phyloP scores from a whole-genome alignment of 2,329 filamentous ascomycete species.

The Fusarium hostae region DNA sequence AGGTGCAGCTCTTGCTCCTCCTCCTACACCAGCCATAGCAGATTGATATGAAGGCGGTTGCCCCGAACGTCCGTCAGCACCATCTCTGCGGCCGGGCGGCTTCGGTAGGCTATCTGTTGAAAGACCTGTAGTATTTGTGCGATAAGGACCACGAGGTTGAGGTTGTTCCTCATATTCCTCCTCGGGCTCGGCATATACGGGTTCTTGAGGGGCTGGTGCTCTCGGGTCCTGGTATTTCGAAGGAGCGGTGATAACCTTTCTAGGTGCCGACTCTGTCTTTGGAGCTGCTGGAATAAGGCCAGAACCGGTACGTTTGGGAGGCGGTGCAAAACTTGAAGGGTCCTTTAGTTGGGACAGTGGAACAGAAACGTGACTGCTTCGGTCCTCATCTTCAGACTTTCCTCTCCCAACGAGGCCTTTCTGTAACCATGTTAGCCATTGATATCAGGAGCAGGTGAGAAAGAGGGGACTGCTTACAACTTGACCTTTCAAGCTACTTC shows the following conservation, averaged over 20 bases:
- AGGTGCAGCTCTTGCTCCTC: conserved; percentile 42
- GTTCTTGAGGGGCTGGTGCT: conserved; percentile 26
- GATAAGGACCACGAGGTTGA: conserved; percentile 72
- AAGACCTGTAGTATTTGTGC: conserved; percentile 76
- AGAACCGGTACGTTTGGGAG: conserved; percentile 70
- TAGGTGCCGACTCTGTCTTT: conserved; percentile 39
- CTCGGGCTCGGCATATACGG: conserved; percentile 16
- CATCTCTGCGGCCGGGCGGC: conserved; percentile 69
- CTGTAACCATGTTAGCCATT: conserved; percentile 45
- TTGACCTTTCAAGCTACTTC: conserved; percentile 54
- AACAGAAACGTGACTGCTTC: conserved; percentile 55
- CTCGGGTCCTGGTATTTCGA: conserved; percentile 51
- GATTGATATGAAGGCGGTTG: conserved; percentile 48
- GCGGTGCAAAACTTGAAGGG: conserved; percentile 81
- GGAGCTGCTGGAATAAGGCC: conserved; percentile 49
- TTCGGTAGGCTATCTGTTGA: conserved; percentile 75
- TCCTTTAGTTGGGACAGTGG: conserved; percentile 80
- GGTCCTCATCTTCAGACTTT: conserved; percentile 47
- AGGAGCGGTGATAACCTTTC: conserved; percentile 46
- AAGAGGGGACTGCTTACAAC: conserved; percentile 51
- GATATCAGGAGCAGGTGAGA: background rate
- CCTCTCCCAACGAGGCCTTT: conserved; percentile 59
- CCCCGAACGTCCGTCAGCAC: conserved; percentile 49
- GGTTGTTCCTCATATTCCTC: conserved; percentile 47
- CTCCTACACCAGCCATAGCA: conserved; percentile 41